Base-by-base conservation (phyloP, 257 asterid species). In the Echium plantagineum region DNA sequence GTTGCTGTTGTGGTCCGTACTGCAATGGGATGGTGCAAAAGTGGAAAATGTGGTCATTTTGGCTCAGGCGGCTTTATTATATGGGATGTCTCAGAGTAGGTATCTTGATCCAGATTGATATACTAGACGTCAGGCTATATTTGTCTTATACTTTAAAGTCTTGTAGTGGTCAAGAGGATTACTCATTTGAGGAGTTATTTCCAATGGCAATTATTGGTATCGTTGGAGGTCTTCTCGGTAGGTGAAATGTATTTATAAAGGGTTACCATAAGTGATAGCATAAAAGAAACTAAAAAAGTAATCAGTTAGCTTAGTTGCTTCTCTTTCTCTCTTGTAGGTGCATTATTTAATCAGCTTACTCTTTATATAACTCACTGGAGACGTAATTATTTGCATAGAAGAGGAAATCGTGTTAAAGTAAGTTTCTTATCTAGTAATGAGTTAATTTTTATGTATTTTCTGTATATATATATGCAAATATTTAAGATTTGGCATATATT, bases 151-250 rank as follows among this genome's bases (percentile, higher is more conserved):
- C 79, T 77, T 61, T 70, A 48, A 67, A 61, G 65, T 67, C 58
- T 61, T 79, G 72, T 80, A 93, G 98, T 76, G 98, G 96, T 71
- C 98, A 93, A 86, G 98, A 93, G 65, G 98, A 93, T 79, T 93
- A 93, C 79, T 89, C 96, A 28, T 84, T 93, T 73, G 84, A 74
- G 80, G 99, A 93, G 78, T 60, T 93, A 81, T 73, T 89, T 72
- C 99, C 99, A 49, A 89, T 93, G 97, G 96, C 96, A 60, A 80
- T 93, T 71, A 89, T 89, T 74, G 99, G 97, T n/a, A 83, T 93
- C 46, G 81, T 89, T 47, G 99, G 99, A 62, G 99, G 99, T 61
- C 97, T 93, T 69, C 95, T 93, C 48, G 99, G 99, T 93, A 82
- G 60, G 89, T 67, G 32, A 57, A 64, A 38, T 22, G 53, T 53